Evolutionary conservation across 257 asterid species (phyloP), one percentile per base, ranked within the genome.

Genomic region (Solanum bulbocastanum): DNA sequence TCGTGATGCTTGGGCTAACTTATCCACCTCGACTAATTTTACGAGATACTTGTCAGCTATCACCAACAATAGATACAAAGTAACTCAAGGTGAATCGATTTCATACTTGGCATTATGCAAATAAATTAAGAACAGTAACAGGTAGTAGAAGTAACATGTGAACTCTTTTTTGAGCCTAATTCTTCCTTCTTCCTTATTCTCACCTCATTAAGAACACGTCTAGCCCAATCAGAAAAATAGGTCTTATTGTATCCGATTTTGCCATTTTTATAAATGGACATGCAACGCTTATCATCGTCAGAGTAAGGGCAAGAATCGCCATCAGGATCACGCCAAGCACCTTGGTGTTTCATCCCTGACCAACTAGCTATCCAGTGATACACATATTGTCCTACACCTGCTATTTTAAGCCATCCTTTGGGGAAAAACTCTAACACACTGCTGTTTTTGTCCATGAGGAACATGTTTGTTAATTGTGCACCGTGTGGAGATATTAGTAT

Each of bases 331-430:
- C 96, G 88, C 97, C 98, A 95, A 11, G 93, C 94, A 13, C 98
- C 97, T 89, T 90, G 92, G 91, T 94, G 97, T 36, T 68, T 90
- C 98, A 95, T 95, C 79, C 97, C 97, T 1, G 98, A 91, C 97
- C 96, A 93, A 87, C 87, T 89, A 66, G 98, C 97, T 2, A 94
- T 91, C 97, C 98, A 95, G 78, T 94, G 98, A 91, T 89, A 90
- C 20, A 92, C 95, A 58, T 88, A 94, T 65, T 95, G 98, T 0
- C 97, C 97, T 9, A 92, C 94, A 2, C 97, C 98, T 7, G 96
- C 98, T 5, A 90, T 89, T 86, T 95, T 94, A 8, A 91, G 88
- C 97, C 97, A 95, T 0, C 98, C 98, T 79, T 94, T 94, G 3
- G 98, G 97, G 58, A 95, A 95, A 44, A 95, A 87, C 83, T 95